phyloP scores from a whole-genome alignment of 116 monocot genomes.

The Thalassia testudinum region DNA sequence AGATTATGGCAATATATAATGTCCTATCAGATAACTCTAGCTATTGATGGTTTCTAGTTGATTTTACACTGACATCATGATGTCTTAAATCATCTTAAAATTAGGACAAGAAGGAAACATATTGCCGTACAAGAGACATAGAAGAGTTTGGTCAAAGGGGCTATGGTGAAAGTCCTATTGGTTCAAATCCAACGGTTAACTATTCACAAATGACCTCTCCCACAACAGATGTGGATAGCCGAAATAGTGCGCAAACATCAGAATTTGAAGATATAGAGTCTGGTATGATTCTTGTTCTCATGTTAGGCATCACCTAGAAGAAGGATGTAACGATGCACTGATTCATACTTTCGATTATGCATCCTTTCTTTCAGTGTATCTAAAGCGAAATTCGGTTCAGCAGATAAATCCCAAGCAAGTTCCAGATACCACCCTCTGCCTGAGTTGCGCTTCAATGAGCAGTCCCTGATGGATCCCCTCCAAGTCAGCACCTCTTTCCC shows the following conservation, averaged over 20 bases:
- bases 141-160: conserved; percentile 23
- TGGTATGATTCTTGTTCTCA: conserved; percentile 27
- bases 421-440: conserved; percentile 84
- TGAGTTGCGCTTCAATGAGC: conserved; percentile 56
- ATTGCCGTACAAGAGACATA: conserved; percentile 35
- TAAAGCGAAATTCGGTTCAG: conserved; percentile 97
- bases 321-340: conserved; percentile 31
- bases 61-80: too few relatives aligned
- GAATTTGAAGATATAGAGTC: conserved; percentile 76
- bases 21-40: too few relatives aligned
- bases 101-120: conserved; percentile 24
- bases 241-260: conserved; percentile 52
- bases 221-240: conserved; percentile 39
- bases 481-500: conserved; percentile 17
- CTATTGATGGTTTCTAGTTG: too few relatives aligned
- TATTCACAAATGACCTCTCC: conserved; percentile 39
- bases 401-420: conserved; percentile 79
- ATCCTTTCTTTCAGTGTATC: conserved; percentile 88
- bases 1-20: too few relatives aligned
- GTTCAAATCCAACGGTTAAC: conserved; percentile 43
- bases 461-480: conserved; percentile 32
- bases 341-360: conserved; percentile 70
- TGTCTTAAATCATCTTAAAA: neutral
- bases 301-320: conserved; percentile 17
- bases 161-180: conserved; percentile 22